phyloP scores from a whole-genome alignment of 2,329 filamentous ascomycete species.

The Alternaria rosae region DNA sequence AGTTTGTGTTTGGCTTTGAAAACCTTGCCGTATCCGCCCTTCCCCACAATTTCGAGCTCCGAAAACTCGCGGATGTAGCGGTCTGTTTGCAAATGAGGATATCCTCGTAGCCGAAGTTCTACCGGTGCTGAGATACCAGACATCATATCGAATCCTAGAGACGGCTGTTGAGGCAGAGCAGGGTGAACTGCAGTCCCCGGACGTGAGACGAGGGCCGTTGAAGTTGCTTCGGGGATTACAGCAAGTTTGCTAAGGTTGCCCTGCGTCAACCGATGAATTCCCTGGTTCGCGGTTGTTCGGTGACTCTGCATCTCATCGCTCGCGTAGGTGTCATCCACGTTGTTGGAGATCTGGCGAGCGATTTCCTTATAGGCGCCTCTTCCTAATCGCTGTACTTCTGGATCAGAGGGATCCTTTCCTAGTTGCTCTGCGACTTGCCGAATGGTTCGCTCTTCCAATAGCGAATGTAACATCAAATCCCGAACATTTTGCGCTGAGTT shows the following conservation, averaged over 20 bases:
- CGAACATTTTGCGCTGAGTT: conserved; percentile 38
- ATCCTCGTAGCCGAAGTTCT: conserved; percentile 32
- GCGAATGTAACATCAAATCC: conserved; percentile 54
- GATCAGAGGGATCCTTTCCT: conserved; percentile 40
- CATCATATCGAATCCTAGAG: conserved; percentile 19
- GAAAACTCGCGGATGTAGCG: conserved; percentile 45
- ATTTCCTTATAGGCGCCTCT: conserved; percentile 50
- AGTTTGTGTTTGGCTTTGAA: conserved; percentile 68
- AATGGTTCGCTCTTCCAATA: conserved; percentile 55
- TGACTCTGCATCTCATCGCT: conserved; percentile 48
- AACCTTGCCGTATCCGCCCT: conserved; percentile 71
- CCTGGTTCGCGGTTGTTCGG: conserved; percentile 47
- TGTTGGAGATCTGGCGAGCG: conserved; percentile 47
- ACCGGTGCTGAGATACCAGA: conserved; percentile 24
- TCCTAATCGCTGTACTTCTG: conserved; percentile 49
- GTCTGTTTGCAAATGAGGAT: conserved; percentile 42
- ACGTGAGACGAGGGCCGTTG: conserved; percentile 34
- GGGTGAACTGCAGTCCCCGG: conserved; percentile 12
- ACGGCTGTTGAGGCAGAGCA: conserved; percentile 18
- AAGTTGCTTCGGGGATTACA: conserved; percentile 25
- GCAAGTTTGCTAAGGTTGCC: conserved; percentile 35
- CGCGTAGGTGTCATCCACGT: conserved; percentile 50
- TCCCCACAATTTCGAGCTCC: conserved; percentile 63
- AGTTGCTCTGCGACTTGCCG: conserved; percentile 50
- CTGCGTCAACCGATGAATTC: conserved; percentile 44